Conservation (phyloP, 805 yeast genomes). For the Starmerella bombicola region DNA sequence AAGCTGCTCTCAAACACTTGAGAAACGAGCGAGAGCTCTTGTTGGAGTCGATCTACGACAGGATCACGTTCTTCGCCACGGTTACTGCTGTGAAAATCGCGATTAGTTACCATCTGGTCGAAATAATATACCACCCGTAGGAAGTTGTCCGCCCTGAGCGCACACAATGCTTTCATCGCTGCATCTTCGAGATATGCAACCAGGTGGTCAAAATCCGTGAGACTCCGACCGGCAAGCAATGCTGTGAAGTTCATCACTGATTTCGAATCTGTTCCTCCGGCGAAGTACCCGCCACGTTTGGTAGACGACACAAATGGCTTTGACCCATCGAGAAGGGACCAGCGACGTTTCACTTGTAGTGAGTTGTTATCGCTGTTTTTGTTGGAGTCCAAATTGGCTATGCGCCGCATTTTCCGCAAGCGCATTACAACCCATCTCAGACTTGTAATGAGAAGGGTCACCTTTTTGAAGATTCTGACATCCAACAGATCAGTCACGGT, state of each 20-base stretch:
- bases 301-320: neutral
- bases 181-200: constrained; percentile 22
- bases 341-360: constrained; percentile 23
- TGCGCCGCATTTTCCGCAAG: constrained; percentile 40
- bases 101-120: constrained; percentile 37
- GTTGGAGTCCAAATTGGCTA: neutral
- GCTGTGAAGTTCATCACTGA: constrained; percentile 3
- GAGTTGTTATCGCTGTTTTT: constrained; percentile 8
- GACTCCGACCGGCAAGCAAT: constrained; percentile 18
- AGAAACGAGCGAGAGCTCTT: constrained; percentile 37
- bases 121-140: constrained; percentile 42
- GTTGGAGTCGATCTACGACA: constrained; percentile 40
- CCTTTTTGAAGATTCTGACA: constrained; percentile 37
- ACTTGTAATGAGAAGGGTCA: constrained; percentile 43
- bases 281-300: neutral
- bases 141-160: constrained; percentile 47
- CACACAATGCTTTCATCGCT: constrained; percentile 27
- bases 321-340: constrained; percentile 26
- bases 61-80: constrained; percentile 52
- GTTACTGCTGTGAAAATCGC: constrained; percentile 39
- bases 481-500: constrained; percentile 45
- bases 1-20: constrained; percentile 32
- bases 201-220: constrained; percentile 25
- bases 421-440: constrained; percentile 46
- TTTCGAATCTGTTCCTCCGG: neutral